A percentile compares a stretch with the other conserved stretches of the same genome.
These are phyloP conservation scores for Sclerotinia trifoliorum DNA, from an alignment of 2,329 filamentous ascomycete species.

Conservation along the genomic window DNA sequence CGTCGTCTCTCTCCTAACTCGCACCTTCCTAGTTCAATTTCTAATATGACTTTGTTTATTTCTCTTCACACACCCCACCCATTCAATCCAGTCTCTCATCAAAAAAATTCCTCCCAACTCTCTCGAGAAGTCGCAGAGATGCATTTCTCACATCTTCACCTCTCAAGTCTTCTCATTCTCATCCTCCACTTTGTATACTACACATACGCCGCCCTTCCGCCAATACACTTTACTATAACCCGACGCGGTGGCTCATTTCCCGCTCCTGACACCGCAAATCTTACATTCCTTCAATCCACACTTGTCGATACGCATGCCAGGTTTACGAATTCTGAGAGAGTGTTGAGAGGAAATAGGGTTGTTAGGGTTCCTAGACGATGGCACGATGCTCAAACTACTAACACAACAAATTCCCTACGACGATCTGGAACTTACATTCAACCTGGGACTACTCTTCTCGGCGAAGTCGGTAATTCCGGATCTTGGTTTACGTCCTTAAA, in stretches of 20 bases:
- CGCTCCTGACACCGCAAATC: conserved; percentile 8
- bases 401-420: background rate
- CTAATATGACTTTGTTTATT: background rate
- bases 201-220: background rate
- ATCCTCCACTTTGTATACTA: background rate
- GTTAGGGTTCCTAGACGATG: background rate
- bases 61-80: background rate
- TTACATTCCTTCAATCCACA: conserved; percentile 3
- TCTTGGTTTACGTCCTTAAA: conserved; percentile 30
- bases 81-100: fast-evolving
- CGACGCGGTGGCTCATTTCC: conserved; percentile 14
- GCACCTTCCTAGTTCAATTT: background rate
- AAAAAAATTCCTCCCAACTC: fast-evolving
- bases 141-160: background rate
- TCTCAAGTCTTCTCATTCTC: background rate
- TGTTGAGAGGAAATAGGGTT: background rate
- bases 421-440: conserved; percentile 2
- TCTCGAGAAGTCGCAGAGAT: background rate
- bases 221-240: conserved; percentile 15
- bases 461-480: conserved; percentile 29
- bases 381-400: background rate
- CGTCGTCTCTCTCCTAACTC: too few species aligned
- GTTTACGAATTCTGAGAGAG: conserved; percentile 8
- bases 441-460: conserved; percentile 22
- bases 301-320: background rate